Evolutionary conservation across 371 early-diverging fungal genomes (phyloP).

Genomic region (Rhizopus delemar): DNA sequence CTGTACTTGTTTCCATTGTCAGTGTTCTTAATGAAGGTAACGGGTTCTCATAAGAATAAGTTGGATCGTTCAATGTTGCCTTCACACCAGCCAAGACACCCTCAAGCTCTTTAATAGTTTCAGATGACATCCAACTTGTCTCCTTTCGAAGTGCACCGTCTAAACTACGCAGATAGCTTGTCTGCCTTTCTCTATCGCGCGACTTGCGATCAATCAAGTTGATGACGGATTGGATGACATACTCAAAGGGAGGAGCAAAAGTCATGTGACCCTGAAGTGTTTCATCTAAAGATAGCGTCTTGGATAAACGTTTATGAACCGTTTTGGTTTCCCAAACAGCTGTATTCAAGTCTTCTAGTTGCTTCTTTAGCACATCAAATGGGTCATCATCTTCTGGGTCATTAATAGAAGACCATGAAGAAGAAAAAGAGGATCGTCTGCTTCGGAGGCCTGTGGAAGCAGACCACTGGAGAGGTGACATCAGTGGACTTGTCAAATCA

Average conservation of each 20-base stretch:
- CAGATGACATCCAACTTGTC: slow-evolving; percentile 35
- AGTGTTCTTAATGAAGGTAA: slow-evolving; percentile 41
- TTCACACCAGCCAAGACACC: slow-evolving; percentile 34
- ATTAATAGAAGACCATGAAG: slow-evolving; percentile 42
- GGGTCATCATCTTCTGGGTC: slow-evolving; percentile 51
- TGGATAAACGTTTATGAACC: slow-evolving; percentile 47
- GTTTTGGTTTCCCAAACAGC: slow-evolving; percentile 56
- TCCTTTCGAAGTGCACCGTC: slow-evolving; percentile 47
- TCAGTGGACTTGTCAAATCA: slow-evolving; percentile 24
- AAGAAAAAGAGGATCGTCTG: slow-evolving; percentile 45
- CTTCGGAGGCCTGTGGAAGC: slow-evolving; percentile 39
- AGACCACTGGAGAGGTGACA: slow-evolving; percentile 41
- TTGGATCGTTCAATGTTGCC: slow-evolving; percentile 37
- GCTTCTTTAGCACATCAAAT: slow-evolving; percentile 51
- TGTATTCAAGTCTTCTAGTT: slow-evolving; percentile 50
- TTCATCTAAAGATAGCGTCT: slow-evolving; percentile 46
- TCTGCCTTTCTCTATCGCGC: slow-evolving; percentile 53
- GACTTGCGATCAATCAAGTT: slow-evolving; percentile 44
- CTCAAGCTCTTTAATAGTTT: slow-evolving; percentile 43
- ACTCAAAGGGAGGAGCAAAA: slow-evolving; percentile 50
- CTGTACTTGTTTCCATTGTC: slow-evolving; percentile 42
- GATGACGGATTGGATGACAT: slow-evolving; percentile 47
- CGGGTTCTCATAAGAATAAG: slow-evolving; percentile 45
- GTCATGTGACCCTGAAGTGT: slow-evolving; percentile 32
- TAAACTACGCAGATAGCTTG: slow-evolving; percentile 37